Base-by-base conservation (phyloP, 495 filamentous ascomycete species). In the Cercophora sp. region DNA sequence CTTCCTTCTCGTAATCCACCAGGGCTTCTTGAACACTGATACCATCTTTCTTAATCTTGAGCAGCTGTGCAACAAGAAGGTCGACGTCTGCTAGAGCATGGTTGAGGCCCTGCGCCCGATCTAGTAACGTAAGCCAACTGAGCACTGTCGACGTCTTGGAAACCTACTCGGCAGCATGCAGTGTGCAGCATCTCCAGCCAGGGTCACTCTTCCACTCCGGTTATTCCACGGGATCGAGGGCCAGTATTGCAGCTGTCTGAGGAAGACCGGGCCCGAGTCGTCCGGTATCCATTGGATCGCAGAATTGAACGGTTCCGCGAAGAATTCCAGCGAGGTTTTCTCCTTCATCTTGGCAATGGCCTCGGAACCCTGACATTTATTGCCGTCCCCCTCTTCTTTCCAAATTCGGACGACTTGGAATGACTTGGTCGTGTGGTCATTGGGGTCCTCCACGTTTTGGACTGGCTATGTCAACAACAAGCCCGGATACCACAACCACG, bases 101-200 rank as follows among this genome's bases (percentile, higher is more conserved):
- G 47, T 79, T 78, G 1, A 77, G 59, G 1, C 76, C 77, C 59
- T 80, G 76, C n/a, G 76, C 77, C 13, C 77, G 72, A 32, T 79
- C 72, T 52, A 66, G n/a, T 70, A 16, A 16, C 32, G 40, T 15
- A 20, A 9, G 2, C 19, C 11, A 37, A 8, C 31, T 13, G 16
- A 10, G 4, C 29, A 5, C 18, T 13, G 2, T 43, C 23, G 3
- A 32, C 11, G 4, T 1, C 2, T n/a, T 19, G 13, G 37, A 10
- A n/a, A 45, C 50, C 20, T 29, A 52, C 50, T 52, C 15, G 50
- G 50, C 0, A 77, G 70, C 79, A 83, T 81, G 0, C 76, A 71
- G 63, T 84, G 80, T 2, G 78, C 78, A 0, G 80, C 79, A 64
- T 84, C 81, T 0, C 80, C 79, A 0, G 69, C 75, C 31, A 82